These are phyloP conservation scores for Dipteronia sinensis DNA, from an alignment of 345 rosid genomes.

Conservation along the genomic window DNA sequence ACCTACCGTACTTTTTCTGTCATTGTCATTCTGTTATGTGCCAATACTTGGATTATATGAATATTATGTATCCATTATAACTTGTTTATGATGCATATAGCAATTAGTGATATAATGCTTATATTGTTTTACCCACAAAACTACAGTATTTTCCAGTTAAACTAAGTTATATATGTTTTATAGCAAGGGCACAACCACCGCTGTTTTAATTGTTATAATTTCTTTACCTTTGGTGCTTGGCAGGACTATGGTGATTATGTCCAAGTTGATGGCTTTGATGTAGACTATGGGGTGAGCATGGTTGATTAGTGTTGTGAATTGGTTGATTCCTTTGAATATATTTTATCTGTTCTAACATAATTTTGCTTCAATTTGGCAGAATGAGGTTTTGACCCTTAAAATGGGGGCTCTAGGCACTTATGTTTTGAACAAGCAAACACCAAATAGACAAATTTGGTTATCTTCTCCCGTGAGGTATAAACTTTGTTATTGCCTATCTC, in stretches of 20 bases:
- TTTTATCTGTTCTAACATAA: neutral
- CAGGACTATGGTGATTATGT: constrained; percentile 85
- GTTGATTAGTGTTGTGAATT: constrained; percentile 5
- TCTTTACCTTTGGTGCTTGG: constrained; percentile 5
- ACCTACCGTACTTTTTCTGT: neutral
- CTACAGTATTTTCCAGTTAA: neutral
- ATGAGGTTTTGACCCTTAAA: constrained; percentile 86
- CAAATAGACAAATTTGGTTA: constrained; percentile 90
- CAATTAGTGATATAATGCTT: neutral
- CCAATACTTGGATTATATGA: neutral
- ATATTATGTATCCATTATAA: neutral
- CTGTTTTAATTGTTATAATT: neutral
- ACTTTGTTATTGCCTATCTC: constrained; percentile 6
- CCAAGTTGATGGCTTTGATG: constrained; percentile 86
- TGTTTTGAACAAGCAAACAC: constrained; percentile 88
- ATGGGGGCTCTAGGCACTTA: constrained; percentile 85
- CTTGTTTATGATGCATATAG: neutral
- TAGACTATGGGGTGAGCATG: constrained; percentile 83
- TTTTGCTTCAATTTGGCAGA: constrained; percentile 42
- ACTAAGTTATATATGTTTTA: neutral
- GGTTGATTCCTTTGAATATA: neutral
- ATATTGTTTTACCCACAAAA: neutral
- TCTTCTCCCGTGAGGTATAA: constrained; percentile 85
- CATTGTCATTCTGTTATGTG: neutral
- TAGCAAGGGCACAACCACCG: neutral